Conservation (phyloP, 2,329 filamentous ascomycete species). For the Phaeoacremonium minimum region DNA sequence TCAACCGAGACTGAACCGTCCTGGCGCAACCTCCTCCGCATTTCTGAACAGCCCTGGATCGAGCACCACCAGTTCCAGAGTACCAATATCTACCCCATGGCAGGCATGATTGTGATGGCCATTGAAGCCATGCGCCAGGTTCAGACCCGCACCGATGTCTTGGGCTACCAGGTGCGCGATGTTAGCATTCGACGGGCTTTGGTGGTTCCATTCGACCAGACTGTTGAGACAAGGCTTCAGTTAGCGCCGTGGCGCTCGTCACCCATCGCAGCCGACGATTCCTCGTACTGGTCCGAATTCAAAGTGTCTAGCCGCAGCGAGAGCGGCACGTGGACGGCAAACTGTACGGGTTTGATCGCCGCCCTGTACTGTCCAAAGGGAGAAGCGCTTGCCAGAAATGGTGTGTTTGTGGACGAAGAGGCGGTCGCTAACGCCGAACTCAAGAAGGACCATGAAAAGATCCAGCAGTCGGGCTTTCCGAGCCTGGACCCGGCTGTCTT, state of each 20-base stretch:
- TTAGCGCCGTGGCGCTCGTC: slow-evolving; percentile 1
- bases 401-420: too few relatives aligned
- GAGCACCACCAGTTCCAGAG: too few relatives aligned
- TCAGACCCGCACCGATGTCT: background rate
- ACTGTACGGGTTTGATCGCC: slow-evolving; percentile 1
- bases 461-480: too few relatives aligned
- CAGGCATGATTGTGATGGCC: background rate
- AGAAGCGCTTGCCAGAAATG: too few relatives aligned
- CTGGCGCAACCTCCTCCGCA: slow-evolving; percentile 1
- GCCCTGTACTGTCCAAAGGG: too few relatives aligned
- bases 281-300: slow-evolving; percentile 5
- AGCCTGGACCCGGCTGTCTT: too few relatives aligned
- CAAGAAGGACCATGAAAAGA: too few relatives aligned
- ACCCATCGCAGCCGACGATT: background rate
- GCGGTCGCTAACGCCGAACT: too few relatives aligned
- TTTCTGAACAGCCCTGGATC: too few relatives aligned
- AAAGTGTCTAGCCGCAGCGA: slow-evolving; percentile 1
- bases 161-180: slow-evolving; percentile 7
- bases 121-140: slow-evolving; percentile 5
- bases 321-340: slow-evolving; percentile 1
- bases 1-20: slow-evolving; percentile 1
- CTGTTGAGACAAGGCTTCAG: slow-evolving; percentile 3
- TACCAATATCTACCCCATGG: background rate
- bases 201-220: slow-evolving; percentile 2
- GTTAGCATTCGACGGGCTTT: slow-evolving; percentile 7